phyloP scores from a whole-genome alignment of 2,329 filamentous ascomycete species.

The Hypoxylon sp. region DNA sequence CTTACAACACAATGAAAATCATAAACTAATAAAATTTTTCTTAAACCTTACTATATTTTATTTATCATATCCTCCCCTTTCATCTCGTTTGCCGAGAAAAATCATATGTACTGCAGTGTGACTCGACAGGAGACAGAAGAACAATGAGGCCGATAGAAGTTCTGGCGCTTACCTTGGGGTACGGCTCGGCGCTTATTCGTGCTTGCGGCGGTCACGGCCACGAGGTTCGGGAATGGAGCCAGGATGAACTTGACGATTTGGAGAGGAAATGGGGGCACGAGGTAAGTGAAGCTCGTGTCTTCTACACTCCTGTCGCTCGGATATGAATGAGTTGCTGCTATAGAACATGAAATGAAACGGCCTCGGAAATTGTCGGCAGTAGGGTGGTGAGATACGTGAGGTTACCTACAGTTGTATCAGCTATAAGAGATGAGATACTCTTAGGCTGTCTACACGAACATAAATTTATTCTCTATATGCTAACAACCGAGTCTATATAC shows the following conservation, averaged over 20 bases:
- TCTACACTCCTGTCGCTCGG: not conserved
- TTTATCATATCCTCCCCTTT: not conserved
- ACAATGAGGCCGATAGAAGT: slow-evolving; percentile 45
- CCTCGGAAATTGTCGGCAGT: not conserved
- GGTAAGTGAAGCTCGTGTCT: slow-evolving; percentile 53
- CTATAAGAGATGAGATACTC: too few species aligned
- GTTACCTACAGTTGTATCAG: too few species aligned
- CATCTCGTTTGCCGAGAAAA: not conserved
- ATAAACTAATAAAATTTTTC: not conserved
- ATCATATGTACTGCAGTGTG: not conserved
- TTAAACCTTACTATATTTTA: not conserved
- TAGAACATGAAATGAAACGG: not conserved
- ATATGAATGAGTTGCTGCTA: not conserved
- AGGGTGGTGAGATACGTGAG: too few species aligned
- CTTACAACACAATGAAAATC: not conserved
- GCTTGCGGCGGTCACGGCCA: slow-evolving; percentile 52
- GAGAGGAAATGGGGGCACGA: slow-evolving; percentile 69
- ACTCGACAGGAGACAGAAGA: not conserved
- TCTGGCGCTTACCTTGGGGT: slow-evolving; percentile 46
- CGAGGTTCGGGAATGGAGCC: slow-evolving; percentile 59
- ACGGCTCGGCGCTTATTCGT: slow-evolving; percentile 41
- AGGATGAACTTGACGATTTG: slow-evolving; percentile 64
- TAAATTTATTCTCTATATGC: not conserved
- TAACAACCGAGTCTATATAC: slow-evolving; percentile 12
- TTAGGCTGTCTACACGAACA: not conserved